Evolutionary conservation across 2,329 filamentous ascomycete genomes (phyloP), one percentile per base, ranked within the genome.

Genomic region (Aspergillus awamori): DNA sequence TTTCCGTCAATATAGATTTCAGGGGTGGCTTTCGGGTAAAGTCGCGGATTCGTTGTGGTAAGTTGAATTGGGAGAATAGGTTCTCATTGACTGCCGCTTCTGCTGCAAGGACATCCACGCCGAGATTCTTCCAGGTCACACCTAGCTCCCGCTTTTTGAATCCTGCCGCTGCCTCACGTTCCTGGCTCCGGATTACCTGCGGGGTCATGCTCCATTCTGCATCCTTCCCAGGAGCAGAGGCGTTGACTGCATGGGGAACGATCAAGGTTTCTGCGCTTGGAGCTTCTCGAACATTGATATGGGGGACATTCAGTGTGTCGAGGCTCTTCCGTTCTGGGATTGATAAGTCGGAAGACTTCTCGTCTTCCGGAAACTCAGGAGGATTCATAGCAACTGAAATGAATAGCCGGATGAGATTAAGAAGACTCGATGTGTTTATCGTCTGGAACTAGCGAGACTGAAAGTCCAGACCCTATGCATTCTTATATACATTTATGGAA

Each of bases 71-170:
- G 0, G 83, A 84, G 1, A 85, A 56, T 51, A 89, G 81, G 53
- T 89, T 85, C 67, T 89, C 87, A 63, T 89, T 86, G 38, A 89
- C 78, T 4, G 85, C 84, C 1, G 87, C 83, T 30, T 87, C 84
- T 17, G 86, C 77, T 20, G 84, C 82, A 68, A 85, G 77, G n/a
- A 84, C 87, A 58, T 86, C 81, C 11, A 90, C 87, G 0, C 82
- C 89, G 51, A 90, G 77, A 58, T 86, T 80, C 63, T 84, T 80
- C 84, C 86, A 90, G 0, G 87, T 85, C 0, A 90, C 80, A 30
- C 88, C 88, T 6, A 89, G 79, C 65, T 81, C 76, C 33, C 82
- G 77, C 11, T 74, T 69, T 26, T 80, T 82, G 58, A 80, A 76
- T 2, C 79, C 79, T 3, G 81, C 81, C 2, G 74, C 74, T 17